Conservation (phyloP, 2,329 filamentous ascomycete species). For the Fusarium nurragi region DNA sequence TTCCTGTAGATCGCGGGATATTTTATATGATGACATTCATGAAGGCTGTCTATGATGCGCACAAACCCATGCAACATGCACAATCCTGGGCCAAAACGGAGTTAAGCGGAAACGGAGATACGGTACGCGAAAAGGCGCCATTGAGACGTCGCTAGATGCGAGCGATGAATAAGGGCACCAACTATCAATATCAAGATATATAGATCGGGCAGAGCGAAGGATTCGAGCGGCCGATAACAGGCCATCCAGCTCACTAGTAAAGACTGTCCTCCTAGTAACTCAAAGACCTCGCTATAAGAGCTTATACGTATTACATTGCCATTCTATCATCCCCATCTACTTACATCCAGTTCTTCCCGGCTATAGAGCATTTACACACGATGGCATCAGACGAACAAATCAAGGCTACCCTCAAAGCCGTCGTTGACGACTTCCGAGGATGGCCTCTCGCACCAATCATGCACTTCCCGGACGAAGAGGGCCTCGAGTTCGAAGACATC, state of each 20-base stretch:
- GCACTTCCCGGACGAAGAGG: conserved; percentile 18
- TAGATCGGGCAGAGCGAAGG: background rate
- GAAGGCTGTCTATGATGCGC: conserved; percentile 3
- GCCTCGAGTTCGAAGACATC: conserved; percentile 21
- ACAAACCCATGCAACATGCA: conserved; percentile 2
- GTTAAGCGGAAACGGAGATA: conserved; percentile 14
- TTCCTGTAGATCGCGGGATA: background rate
- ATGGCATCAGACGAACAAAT: conserved; percentile 21
- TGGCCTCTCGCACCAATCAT: conserved; percentile 26
- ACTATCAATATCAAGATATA: background rate
- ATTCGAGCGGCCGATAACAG: background rate
- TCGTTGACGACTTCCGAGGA: conserved; percentile 26
- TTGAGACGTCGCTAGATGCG: background rate
- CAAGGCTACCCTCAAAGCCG: conserved; percentile 2
- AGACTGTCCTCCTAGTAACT: background rate
- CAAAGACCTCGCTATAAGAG: background rate
- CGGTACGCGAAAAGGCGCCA: too few species aligned
- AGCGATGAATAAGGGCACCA: background rate
- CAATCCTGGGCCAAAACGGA: background rate
- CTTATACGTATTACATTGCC: background rate
- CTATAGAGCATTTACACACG: background rate
- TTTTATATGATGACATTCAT: background rate
- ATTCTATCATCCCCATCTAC: background rate
- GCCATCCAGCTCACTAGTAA: background rate
- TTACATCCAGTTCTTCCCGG: background rate